phyloP scores from a whole-genome alignment of 257 asterid species.

The Salvia miltiorrhiza region DNA sequence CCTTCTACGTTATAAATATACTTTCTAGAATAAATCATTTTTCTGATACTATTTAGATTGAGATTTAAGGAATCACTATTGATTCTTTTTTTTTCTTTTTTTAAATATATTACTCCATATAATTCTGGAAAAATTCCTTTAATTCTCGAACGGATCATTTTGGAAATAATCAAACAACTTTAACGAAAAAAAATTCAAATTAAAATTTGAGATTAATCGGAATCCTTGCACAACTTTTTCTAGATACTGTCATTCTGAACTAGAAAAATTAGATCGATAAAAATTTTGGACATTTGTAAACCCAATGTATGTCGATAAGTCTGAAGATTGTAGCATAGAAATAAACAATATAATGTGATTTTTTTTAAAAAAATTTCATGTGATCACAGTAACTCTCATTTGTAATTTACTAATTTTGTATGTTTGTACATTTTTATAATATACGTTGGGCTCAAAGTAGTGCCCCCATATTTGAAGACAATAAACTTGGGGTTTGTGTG shows the following conservation, averaged over 20 bases:
- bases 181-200: not conserved
- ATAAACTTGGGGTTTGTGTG: not conserved
- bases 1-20: too few species aligned
- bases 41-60: too few species aligned
- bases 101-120: too few species aligned
- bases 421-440: not conserved
- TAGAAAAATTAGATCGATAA: not conserved
- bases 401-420: not conserved
- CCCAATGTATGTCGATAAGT: too few species aligned
- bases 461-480: constrained; percentile 15
- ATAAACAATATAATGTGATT: too few species aligned
- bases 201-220: not conserved
- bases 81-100: too few species aligned
- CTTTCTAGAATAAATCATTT: too few species aligned
- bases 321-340: not conserved
- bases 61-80: too few species aligned
- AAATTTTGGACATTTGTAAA: not conserved
- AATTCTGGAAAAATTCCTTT: too few species aligned
- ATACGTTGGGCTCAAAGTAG: not conserved
- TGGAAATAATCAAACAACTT: not conserved
- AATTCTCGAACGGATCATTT: too few species aligned
- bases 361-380: too few species aligned
- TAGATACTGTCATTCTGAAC: not conserved
- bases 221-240: not conserved
- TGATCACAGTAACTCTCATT: too few species aligned